Base-by-base conservation (phyloP, 1,139 yeast genomes). In the Geotrichum macrosporum region DNA sequence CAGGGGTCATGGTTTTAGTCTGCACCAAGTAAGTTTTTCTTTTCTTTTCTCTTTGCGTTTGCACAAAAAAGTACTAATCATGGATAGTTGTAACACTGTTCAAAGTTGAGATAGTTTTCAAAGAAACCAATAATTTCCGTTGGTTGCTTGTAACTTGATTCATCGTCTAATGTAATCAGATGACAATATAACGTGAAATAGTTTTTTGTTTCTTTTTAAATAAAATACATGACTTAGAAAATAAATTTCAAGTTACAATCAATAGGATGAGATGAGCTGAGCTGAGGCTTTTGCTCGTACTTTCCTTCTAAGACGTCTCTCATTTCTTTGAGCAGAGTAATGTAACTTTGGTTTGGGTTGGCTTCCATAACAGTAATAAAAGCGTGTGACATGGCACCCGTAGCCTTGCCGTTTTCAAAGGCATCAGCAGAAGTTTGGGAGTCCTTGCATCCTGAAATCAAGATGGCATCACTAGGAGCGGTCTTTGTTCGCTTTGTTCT, bases 381-480 rank as follows among this genome's bases (percentile, higher is more conserved):
- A 1, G 96, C 84, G 74, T 83, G 87, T 43, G 95, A 84, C 95
- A 89, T 86, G 19, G 97, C 97, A 50, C 97, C 97, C 0, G 95
- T 87, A 36, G 84, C 80, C 36, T 68, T 69, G 21, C 95, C 95
- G 44, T 78, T 80, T 61, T 84, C 89, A 22, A 71, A 71, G 1
- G 96, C 84, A 64, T 87, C 96, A 4, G 96, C 96, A 50, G 70
- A 65, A 0, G 81, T 77, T 61, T 81, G 96, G 51, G 81, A 79
- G 66, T 89, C 96, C 66, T 86, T 87, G 61, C 96, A 88, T 9
- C 97, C 97, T 9, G 94, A 81, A 48, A 89, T 73, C 66, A 84
- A 78, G 30, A 89, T 78, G 33, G 85, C 89, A 68, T 89, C 96
- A 1, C 96, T 95, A 1, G 94, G 84, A 0, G 95, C 80, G 51